A percentile compares a stretch with the other conserved stretches of the same genome.
phyloP scores from a whole-genome alignment of 495 filamentous ascomycete species.

The Penicillium canariense region DNA sequence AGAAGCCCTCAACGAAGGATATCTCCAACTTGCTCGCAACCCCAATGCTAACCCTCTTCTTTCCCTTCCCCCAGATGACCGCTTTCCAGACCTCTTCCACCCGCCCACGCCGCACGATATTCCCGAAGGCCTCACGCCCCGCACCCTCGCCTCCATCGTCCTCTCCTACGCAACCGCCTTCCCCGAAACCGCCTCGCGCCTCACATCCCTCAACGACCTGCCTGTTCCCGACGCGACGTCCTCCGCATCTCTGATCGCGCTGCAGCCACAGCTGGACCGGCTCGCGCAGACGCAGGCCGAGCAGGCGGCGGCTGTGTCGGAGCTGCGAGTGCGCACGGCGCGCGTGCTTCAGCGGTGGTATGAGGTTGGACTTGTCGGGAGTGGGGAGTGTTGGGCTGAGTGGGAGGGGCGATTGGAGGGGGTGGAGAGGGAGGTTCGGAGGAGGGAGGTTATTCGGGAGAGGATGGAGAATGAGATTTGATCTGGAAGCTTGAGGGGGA shows the following conservation, averaged over 20 bases:
- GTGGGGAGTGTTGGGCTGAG: slow-evolving; percentile 69
- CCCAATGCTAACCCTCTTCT: neutral
- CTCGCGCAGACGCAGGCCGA: slow-evolving; percentile 62
- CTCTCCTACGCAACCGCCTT: slow-evolving; percentile 72
- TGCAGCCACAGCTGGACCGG: slow-evolving; percentile 70
- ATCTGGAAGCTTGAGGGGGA: neutral
- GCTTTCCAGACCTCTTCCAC: slow-evolving; percentile 58
- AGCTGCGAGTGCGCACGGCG: slow-evolving; percentile 71
- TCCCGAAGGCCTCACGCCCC: slow-evolving; percentile 42
- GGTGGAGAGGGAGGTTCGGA: slow-evolving; percentile 63
- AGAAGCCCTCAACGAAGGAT: neutral
- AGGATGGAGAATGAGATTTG: slow-evolving; percentile 41
- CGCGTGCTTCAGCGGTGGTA: slow-evolving; percentile 76
- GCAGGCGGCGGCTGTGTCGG: slow-evolving; percentile 70
- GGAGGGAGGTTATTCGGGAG: slow-evolving; percentile 50
- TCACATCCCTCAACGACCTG: slow-evolving; percentile 76
- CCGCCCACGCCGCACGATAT: slow-evolving; percentile 34
- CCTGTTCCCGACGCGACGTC: slow-evolving; percentile 67
- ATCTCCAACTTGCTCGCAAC: neutral
- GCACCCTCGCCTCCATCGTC: slow-evolving; percentile 61
- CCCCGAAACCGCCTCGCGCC: slow-evolving; percentile 71
- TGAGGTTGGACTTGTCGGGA: slow-evolving; percentile 64
- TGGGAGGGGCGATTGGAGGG: slow-evolving; percentile 66
- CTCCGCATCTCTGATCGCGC: slow-evolving; percentile 63
- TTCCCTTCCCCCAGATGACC: slow-evolving; percentile 45